Base-by-base conservation (phyloP, 202 grass and related monocot genomes). In the Setaria italica region DNA sequence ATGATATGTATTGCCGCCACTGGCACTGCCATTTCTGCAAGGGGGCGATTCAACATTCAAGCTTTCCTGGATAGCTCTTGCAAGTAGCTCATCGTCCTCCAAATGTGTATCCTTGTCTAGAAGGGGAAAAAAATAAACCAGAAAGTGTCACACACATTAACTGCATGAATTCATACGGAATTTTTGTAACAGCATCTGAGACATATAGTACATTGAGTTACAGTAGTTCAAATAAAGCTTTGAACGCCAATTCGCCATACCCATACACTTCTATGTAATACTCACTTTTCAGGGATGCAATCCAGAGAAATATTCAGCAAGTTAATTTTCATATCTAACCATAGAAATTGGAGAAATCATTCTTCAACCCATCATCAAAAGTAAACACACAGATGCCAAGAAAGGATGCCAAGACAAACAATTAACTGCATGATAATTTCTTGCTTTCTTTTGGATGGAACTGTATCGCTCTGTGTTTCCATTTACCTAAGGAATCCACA, bases 1-100 rank as follows among this genome's bases (percentile, higher is more conserved):
- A 67, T 92, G 74, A 76, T 88, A 91, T 48, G 59, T 55, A 83
- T 71, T 87, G 45, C 81, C 75, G 50, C 74, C 85, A 81, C 63
- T 84, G 50, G 43, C 53, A 68, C 17, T 32, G 34, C 75, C 58
- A 76, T 88, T 89, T 84, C 76, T 62, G 25, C 4, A 76, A 89
- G 88, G 92, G 53, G 94, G 87, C 30, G 92, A 86, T 71, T 92
- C 92, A 67, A 89, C 80, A 87, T 96, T 92, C 79, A 96, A 86
- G 88, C 97, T 99, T 92, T 96, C 94, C 78, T 96, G 92, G 70
- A 99, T 92, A 88, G 92, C 97, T 90, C 90, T 99, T 81, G 97
- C 97, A 78, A 99, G 90, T 91, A 87, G 90, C 67, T 96, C 97
- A 87, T 99, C 97, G 41, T 99, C 94, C 66, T 99, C 94, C 68